Evolutionary conservation across 345 rosid genomes (phyloP), one percentile per base, ranked within the genome.

Genomic region (Populus alba): DNA sequence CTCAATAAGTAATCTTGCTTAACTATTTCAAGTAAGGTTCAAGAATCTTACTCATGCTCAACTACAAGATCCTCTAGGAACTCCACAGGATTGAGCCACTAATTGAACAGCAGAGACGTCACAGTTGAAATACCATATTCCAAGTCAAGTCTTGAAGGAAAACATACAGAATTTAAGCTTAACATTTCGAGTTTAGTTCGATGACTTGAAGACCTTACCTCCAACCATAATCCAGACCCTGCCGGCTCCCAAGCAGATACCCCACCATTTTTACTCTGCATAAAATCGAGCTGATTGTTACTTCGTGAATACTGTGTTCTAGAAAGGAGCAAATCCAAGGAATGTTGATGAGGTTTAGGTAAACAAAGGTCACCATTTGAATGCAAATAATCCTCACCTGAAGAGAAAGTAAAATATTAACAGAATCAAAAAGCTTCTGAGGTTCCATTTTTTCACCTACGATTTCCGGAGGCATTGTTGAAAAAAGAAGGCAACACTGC

Each of bases 211-310:
- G 8, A 18, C 59, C 11, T 12, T 77, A 86, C 89, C 76, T 86
- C 87, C 25, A 84, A 27, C 75, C 81, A 45, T n/a, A 10, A 10
- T 0, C 45, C 45, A 41, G 84, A 81, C 10, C 81, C 71, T 11
- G 80, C 82, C 20, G 75, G 80, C 45, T 86, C 89, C 89, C 87
- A 86, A 2, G 83, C 79, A 23, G 89, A 75, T 57, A 79, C 22
- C 35, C 90, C 92, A 22, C 90, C 90, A 77, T 71, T 84, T 75
- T 74, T 45, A 66, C 81, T 83, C 90, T 89, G 47, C 53, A 75
- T 68, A 11, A 68, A 67, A 29, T 68, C 17, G 3, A 57, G 9
- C 67, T 23, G 12, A 13, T n/a, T 57, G 25, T 51, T n/a, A 49
- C 9, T 35, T 68, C 1, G 10, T 33, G 23, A 76, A 33, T 22